Percentiles rank a stretch among this genome's conserved stretches.
These are phyloP conservation scores for Solanum pimpinellifolium DNA, from an alignment of 257 asterid genomes.

Conservation along the genomic window DNA sequence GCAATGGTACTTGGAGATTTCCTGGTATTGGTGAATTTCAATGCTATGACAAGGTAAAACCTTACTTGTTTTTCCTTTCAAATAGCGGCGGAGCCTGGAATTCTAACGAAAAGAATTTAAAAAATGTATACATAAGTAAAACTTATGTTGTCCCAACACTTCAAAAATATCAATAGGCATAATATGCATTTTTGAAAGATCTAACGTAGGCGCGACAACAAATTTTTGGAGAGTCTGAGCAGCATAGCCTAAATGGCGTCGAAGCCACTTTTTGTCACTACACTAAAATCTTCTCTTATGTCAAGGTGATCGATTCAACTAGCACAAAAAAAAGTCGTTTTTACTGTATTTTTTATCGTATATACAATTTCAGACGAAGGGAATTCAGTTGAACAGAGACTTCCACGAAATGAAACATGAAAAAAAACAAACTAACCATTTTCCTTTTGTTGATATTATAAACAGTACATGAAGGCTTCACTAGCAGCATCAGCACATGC, in stretches of 20 bases:
- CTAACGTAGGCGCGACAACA: rapidly evolving
- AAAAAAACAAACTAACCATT: background rate
- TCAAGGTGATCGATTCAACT: background rate
- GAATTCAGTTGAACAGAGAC: background rate
- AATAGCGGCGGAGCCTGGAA: background rate
- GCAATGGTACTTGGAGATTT: conserved; percentile 85
- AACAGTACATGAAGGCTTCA: conserved; percentile 88
- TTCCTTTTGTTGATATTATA: background rate
- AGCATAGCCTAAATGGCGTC: background rate
- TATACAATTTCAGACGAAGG: background rate
- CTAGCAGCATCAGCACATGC: conserved; percentile 71
- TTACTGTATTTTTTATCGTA: background rate
- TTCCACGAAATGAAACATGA: background rate
- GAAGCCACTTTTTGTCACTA: background rate
- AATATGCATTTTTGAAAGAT: background rate
- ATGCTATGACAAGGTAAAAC: conserved; percentile 70
- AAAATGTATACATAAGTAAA: background rate
- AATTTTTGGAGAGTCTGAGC: background rate
- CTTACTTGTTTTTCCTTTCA: background rate
- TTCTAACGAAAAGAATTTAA: background rate
- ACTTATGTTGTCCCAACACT: background rate
- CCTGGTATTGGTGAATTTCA: conserved; percentile 95
- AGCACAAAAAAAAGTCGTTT: background rate
- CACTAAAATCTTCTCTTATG: background rate
- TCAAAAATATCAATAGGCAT: background rate